A percentile compares a stretch with the other conserved stretches of the same genome.
Conservation (phyloP, 1,284 basidiomycete genomes). For the Microbotryum saponariae region DNA sequence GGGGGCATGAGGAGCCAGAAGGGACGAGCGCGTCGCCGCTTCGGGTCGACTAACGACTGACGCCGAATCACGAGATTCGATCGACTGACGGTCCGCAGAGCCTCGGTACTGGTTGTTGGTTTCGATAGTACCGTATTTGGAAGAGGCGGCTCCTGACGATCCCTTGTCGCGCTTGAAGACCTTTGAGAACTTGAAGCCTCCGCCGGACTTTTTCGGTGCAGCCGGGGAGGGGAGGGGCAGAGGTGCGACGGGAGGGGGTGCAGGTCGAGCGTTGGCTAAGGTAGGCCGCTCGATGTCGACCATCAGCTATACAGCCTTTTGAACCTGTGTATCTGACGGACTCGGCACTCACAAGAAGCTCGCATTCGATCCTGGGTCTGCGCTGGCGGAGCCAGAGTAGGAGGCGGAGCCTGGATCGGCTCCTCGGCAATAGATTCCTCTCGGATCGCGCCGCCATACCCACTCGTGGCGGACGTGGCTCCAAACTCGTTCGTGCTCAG, state of each 20-base stretch:
- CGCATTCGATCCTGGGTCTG: neutral
- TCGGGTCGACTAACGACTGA: conserved; percentile 1
- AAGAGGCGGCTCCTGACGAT: conserved; percentile 19
- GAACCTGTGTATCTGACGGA: neutral
- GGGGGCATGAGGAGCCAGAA: too few relatives aligned
- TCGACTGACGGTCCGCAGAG: conserved; percentile 4
- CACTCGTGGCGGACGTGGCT: neutral
- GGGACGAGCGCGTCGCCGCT: neutral
- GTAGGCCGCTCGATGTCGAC: neutral
- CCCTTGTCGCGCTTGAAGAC: conserved; percentile 18
- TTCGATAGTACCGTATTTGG: conserved; percentile 20
- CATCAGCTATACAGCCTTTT: neutral
- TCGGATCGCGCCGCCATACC: neutral
- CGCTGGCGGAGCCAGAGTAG: neutral
- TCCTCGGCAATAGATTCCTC: conserved; percentile 6
- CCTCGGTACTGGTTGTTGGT: neutral
- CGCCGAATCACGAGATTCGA: neutral
- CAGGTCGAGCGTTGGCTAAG: neutral
- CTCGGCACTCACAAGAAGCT: neutral
- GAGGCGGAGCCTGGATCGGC: neutral
- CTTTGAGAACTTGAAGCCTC: conserved; percentile 6
- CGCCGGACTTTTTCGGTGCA: conserved; percentile 1
- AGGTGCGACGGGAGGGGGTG: conserved; percentile 18
- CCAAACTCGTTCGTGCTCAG: conserved; percentile 20
- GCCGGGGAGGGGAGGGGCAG: conserved; percentile 14